These are phyloP conservation scores for Kalmusia sp. DNA, from an alignment of 2,329 filamentous ascomycete species.

Conservation along the genomic window DNA sequence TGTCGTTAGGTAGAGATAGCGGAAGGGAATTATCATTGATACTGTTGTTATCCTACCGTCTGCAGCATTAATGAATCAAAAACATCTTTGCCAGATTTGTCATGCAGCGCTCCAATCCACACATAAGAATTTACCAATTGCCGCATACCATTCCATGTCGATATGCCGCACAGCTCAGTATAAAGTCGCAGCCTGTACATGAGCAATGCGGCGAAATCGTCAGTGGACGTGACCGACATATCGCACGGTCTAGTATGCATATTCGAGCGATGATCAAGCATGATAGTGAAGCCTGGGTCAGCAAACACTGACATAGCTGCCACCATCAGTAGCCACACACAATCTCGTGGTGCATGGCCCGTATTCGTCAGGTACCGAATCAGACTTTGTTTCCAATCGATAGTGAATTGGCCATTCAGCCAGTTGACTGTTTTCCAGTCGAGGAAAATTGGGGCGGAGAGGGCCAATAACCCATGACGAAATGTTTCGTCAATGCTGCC, in stretches of 20 bases:
- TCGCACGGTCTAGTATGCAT: too few relatives aligned
- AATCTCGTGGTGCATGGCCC: not conserved
- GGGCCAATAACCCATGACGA: not conserved
- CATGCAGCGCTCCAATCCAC: not conserved
- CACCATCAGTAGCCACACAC: not conserved
- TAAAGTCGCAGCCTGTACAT: not conserved
- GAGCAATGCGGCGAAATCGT: not conserved
- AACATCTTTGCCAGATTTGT: not conserved
- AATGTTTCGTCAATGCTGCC: not conserved
- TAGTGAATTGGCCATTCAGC: not conserved
- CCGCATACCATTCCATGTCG: not conserved
- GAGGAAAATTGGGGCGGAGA: not conserved
- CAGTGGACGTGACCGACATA: too few relatives aligned
- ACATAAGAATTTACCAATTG: not conserved
- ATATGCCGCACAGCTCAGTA: not conserved
- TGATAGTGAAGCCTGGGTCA: not conserved
- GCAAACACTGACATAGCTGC: not conserved
- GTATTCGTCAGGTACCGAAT: not conserved
- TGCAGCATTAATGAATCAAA: not conserved
- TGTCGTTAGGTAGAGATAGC: not conserved
- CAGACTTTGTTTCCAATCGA: not conserved
- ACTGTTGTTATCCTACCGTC: too few relatives aligned
- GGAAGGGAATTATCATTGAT: not conserved
- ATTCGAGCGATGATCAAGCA: too few relatives aligned
- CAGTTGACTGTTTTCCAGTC: constrained; percentile 2